Conservation (phyloP, 2,329 filamentous ascomycete species). For the Hyphodiscus sp. region DNA sequence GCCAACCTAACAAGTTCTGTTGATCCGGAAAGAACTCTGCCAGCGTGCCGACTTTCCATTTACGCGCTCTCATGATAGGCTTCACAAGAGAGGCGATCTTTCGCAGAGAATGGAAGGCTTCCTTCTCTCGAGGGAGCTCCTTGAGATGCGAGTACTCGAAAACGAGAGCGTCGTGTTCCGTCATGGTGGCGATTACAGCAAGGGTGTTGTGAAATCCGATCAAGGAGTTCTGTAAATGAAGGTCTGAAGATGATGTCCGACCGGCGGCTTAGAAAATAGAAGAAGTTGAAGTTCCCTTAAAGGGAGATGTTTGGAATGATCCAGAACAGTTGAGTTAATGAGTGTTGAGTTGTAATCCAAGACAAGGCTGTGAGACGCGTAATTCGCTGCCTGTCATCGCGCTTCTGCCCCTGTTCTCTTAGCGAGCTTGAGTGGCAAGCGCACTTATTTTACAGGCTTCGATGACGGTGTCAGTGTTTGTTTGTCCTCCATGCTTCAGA, state of each 20-base stretch:
- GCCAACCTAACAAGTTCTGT: constrained; percentile 61
- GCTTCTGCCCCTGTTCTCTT: not conserved
- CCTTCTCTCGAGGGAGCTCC: constrained; percentile 39
- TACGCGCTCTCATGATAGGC: constrained; percentile 83
- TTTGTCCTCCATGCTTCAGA: too few species aligned
- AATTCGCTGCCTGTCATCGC: not conserved
- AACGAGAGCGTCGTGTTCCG: constrained; percentile 39
- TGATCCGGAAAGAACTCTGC: constrained; percentile 81
- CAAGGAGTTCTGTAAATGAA: not conserved
- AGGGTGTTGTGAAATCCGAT: not conserved
- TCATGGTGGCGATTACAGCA: constrained; percentile 8
- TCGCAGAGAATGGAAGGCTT: constrained; percentile 56
- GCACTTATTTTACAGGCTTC: too few species aligned
- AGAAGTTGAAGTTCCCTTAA: not conserved
- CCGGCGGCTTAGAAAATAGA: not conserved
- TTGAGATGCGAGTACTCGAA: constrained; percentile 47
- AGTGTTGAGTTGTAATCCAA: not conserved
- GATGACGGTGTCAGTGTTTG: too few species aligned
- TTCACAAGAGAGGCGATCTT: constrained; percentile 86
- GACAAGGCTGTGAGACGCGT: not conserved
- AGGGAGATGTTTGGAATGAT: not conserved
- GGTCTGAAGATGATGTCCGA: not conserved
- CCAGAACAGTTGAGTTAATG: not conserved
- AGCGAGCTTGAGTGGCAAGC: not conserved
- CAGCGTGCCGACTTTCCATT: constrained; percentile 72